Evolutionary conservation across 1,139 yeast genomes (phyloP).

Genomic region (Yueomyces sp.): DNA sequence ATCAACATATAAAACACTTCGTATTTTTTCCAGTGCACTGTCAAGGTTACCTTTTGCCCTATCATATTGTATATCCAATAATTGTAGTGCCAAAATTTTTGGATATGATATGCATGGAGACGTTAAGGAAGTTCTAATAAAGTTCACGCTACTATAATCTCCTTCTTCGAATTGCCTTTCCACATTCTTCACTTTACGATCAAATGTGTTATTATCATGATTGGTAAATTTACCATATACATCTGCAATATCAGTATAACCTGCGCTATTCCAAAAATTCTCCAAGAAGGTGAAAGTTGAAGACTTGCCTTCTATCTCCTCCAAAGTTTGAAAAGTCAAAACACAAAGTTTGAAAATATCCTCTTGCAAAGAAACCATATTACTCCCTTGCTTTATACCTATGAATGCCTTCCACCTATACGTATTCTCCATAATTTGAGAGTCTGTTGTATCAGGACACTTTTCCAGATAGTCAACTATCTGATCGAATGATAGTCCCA

Average conservation of each 20-base stretch:
- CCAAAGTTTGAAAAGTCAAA: neutral
- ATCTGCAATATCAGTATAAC: slow-evolving; percentile 3
- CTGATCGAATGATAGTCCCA: slow-evolving; percentile 38
- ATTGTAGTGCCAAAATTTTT: slow-evolving; percentile 3
- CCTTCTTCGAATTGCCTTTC: neutral
- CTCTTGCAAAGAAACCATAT: slow-evolving; percentile 7
- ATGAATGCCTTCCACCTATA: slow-evolving; percentile 18
- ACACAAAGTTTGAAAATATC: slow-evolving; percentile 12
- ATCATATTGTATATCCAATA: slow-evolving; percentile 3
- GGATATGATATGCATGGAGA: slow-evolving; percentile 7
- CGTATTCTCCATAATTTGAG: slow-evolving; percentile 16
- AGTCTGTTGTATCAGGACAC: slow-evolving; percentile 11
- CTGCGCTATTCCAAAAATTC: slow-evolving; percentile 7
- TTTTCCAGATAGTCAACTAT: slow-evolving; percentile 47
- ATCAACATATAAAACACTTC: neutral
- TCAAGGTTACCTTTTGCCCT: neutral
- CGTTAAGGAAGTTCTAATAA: neutral
- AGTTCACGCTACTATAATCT: neutral
- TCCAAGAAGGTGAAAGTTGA: slow-evolving; percentile 3
- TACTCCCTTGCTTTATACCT: neutral
- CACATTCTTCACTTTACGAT: neutral
- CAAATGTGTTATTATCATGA: neutral
- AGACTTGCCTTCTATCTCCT: neutral
- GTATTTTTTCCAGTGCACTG: neutral
- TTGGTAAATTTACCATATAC: slow-evolving; percentile 4